Evolutionary conservation across 768 basidiomycete species (phyloP).

Genomic region (Paxillus involutus): DNA sequence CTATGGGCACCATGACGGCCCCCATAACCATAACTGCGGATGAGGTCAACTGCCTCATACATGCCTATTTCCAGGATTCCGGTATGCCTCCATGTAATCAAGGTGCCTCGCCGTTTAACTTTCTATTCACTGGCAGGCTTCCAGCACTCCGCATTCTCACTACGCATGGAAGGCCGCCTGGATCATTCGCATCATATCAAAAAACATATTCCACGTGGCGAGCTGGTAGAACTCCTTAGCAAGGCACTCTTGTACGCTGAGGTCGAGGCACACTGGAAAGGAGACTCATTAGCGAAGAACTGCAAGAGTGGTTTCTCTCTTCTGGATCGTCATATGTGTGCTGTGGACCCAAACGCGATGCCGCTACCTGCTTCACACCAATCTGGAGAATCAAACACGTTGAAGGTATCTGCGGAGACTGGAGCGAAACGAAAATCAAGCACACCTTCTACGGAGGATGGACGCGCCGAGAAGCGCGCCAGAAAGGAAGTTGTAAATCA

Average conservation of each 20-base stretch:
- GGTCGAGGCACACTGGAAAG: conserved; percentile 81
- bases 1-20: conserved; percentile 31
- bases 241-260: conserved; percentile 81
- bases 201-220: conserved; percentile 78
- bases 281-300: conserved; percentile 54
- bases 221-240: conserved; percentile 75
- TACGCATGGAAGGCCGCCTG: conserved; percentile 71
- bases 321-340: conserved; percentile 74
- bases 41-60: conserved; percentile 82
- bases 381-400: conserved; percentile 8
- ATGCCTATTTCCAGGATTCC: conserved; percentile 82
- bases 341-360: conserved; percentile 41
- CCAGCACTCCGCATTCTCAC: conserved; percentile 77
- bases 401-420: conserved; percentile 17
- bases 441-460: conserved; percentile 43
- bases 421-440: conserved; percentile 52
- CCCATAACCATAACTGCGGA: conserved; percentile 72
- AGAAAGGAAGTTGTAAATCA: conserved; percentile 48
- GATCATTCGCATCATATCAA: conserved; percentile 66
- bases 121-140: conserved; percentile 50
- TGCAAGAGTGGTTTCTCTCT: conserved; percentile 75
- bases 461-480: conserved; percentile 63
- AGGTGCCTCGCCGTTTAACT: conserved; percentile 8
- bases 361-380: conserved; percentile 16
- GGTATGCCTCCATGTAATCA: conserved; percentile 40